These are phyloP conservation scores for Populus alba DNA, from an alignment of 345 rosid species.

Conservation along the genomic window DNA sequence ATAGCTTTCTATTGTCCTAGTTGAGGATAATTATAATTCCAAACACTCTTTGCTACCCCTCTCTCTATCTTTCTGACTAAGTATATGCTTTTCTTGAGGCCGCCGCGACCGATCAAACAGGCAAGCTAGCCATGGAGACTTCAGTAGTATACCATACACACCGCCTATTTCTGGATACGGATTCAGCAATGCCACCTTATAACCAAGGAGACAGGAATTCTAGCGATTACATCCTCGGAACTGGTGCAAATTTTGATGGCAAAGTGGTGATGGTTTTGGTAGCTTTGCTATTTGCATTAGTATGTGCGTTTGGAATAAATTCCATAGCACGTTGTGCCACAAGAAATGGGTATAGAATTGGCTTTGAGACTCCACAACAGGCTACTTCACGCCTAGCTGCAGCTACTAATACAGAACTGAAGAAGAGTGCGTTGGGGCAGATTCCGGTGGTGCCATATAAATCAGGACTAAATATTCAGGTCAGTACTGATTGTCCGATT, in stretches of 20 bases:
- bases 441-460: background rate
- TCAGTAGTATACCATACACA: background rate
- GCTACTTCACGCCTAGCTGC: background rate
- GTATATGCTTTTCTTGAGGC: background rate
- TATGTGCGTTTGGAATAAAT: slow-evolving; percentile 1
- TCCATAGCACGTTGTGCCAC: background rate
- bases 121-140: background rate
- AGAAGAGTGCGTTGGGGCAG: background rate
- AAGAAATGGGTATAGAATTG: background rate
- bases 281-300: slow-evolving; percentile 1
- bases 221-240: background rate
- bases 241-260: background rate
- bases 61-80: background rate
- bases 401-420: background rate
- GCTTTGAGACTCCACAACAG: background rate
- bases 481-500: background rate
- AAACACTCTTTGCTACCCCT: background rate
- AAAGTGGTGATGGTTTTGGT: slow-evolving; percentile 4
- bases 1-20: background rate
- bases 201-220: background rate
- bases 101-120: background rate
- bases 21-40: background rate
- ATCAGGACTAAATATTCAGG: background rate
- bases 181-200: background rate
- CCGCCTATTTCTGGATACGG: background rate